Conservation (phyloP, 805 yeast species). For the Lipomyces yamadae region DNA sequence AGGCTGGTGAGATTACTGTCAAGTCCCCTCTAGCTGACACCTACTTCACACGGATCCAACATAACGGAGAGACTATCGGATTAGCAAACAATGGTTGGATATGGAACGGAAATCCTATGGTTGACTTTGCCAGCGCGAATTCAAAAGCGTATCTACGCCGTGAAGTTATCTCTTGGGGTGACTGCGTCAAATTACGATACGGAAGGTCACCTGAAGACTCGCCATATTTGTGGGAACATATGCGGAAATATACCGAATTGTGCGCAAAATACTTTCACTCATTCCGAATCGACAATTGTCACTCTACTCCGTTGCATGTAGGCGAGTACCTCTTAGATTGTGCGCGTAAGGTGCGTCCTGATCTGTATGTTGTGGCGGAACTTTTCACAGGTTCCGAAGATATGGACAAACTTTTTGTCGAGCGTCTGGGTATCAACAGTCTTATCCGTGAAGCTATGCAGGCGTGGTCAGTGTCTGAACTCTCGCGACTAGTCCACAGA, state of each 20-base stretch:
- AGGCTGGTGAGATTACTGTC: conserved; percentile 65
- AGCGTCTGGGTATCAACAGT: conserved; percentile 85
- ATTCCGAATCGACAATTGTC: conserved; percentile 92
- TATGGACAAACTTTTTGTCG: conserved; percentile 87
- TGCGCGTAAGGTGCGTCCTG: conserved; percentile 83
- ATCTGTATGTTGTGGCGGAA: conserved; percentile 92
- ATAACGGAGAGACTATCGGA: conserved; percentile 53
- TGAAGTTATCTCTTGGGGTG: conserved; percentile 97
- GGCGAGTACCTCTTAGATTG: conserved; percentile 86
- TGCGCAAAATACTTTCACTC: conserved; percentile 83
- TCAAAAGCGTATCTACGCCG: conserved; percentile 84
- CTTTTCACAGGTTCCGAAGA: conserved; percentile 90
- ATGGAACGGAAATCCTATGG: conserved; percentile 94
- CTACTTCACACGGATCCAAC: conserved; percentile 83
- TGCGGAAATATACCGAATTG: conserved; percentile 73
- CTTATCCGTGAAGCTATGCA: conserved; percentile 97
- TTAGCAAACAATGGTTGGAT: conserved; percentile 98
- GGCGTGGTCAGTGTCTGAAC: conserved; percentile 85
- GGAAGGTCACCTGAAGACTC: conserved; percentile 80
- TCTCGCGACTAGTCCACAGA: conserved; percentile 82
- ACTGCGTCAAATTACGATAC: conserved; percentile 90
- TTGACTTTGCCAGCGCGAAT: conserved; percentile 84
- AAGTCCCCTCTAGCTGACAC: conserved; percentile 75
- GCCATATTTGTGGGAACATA: conserved; percentile 86
- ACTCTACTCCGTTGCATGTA: conserved; percentile 94